Evolutionary conservation across 495 filamentous ascomycete species (phyloP).

Genomic region (Oidiodendron maius): DNA sequence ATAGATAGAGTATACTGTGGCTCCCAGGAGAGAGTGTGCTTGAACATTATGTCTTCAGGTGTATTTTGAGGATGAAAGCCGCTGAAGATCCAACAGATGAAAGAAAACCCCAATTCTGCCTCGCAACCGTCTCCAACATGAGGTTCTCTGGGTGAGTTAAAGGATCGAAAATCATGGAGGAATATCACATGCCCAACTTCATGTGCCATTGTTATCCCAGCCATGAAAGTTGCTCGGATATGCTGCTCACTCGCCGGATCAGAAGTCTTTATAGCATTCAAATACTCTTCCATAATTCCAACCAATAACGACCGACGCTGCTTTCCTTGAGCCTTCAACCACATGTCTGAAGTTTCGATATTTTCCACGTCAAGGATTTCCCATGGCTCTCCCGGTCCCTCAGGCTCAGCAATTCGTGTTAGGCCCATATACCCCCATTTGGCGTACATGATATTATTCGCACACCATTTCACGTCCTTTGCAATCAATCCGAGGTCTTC

Average conservation of each 20-base stretch:
- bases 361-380: neutral
- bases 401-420: slow-evolving; percentile 1
- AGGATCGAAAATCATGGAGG: slow-evolving; percentile 9
- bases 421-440: slow-evolving; percentile 5
- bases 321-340: neutral
- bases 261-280: slow-evolving; percentile 5
- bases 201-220: slow-evolving; percentile 14
- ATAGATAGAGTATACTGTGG: neutral
- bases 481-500: slow-evolving; percentile 9
- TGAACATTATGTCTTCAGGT: neutral
- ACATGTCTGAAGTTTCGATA: neutral
- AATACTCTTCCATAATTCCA: slow-evolving; percentile 12
- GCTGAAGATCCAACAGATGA: slow-evolving; percentile 7
- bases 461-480: slow-evolving; percentile 9
- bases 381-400: neutral
- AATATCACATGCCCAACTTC: slow-evolving; percentile 14
- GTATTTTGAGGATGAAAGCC: slow-evolving; percentile 7
- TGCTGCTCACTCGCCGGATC: slow-evolving; percentile 1
- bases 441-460: slow-evolving; percentile 5
- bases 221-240: slow-evolving; percentile 10
- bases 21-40: neutral
- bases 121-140: slow-evolving; percentile 6
- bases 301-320: slow-evolving; percentile 6
- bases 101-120: slow-evolving; percentile 7
- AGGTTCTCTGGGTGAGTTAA: slow-evolving; percentile 1